Percentiles rank a stretch among this genome's conserved stretches.
Evolutionary conservation across 2,329 filamentous ascomycete genomes (phyloP).

Genomic region (Calcarisporium arbuscula): DNA sequence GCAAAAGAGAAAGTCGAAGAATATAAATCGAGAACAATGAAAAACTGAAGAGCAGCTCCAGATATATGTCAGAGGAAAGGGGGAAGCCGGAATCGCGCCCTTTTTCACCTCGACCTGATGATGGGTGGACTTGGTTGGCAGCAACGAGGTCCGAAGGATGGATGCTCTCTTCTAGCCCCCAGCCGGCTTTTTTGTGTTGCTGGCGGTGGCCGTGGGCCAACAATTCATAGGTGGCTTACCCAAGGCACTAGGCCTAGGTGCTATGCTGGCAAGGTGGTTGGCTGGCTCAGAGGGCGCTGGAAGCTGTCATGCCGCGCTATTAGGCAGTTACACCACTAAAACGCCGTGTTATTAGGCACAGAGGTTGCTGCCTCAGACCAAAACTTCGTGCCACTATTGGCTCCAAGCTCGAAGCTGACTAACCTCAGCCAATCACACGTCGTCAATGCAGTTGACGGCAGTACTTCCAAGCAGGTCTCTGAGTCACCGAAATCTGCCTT

Average conservation of each 20-base stretch:
- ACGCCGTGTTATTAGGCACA: no score
- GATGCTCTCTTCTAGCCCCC: conserved; percentile 14
- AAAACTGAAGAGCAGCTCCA: conserved; percentile 12
- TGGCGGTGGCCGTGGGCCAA: conserved; percentile 8
- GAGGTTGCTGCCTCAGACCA: conserved; percentile 30
- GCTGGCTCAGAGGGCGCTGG: no score
- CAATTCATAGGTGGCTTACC: no score
- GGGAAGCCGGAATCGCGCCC: conserved; percentile 16
- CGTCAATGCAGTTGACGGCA: conserved; percentile 11
- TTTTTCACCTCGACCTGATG: conserved; percentile 20
- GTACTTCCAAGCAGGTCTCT: conserved; percentile 18
- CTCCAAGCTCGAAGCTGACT: conserved; percentile 14
- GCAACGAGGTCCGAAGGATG: conserved; percentile 15
- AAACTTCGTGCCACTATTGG: conserved; percentile 24
- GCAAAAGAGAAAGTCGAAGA: no score
- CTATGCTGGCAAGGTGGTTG: no score
- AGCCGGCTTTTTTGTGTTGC: conserved; percentile 25
- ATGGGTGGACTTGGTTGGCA: conserved; percentile 12
- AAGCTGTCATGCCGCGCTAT: no score
- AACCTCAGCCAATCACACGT: conserved; percentile 22
- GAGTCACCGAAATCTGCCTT: conserved; percentile 21
- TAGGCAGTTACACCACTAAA: no score
- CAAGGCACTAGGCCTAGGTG: no score
- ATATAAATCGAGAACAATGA: conserved; percentile 9
- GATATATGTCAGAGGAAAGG: no score